These are phyloP conservation scores for Paramecium sexaurelia DNA, from an alignment of 73 alveolate species.

Conservation along the genomic window DNA sequence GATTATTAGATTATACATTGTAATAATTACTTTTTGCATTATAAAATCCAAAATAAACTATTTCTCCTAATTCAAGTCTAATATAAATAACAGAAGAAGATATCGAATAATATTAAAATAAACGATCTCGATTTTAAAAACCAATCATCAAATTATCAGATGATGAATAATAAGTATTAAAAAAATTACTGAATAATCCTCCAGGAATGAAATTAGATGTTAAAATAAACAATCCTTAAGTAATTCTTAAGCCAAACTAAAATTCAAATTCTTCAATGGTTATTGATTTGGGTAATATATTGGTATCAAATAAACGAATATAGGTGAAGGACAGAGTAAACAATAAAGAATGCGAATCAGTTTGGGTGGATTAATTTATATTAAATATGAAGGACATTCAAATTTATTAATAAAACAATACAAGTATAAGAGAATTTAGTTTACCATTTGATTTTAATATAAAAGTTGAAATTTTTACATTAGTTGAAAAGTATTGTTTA, in stretches of 20 bases:
- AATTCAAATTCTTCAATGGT: neutral
- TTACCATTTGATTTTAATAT: conserved; percentile 57
- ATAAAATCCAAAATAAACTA: neutral
- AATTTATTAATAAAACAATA: conserved; percentile 10
- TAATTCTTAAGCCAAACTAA: conserved; percentile 55
- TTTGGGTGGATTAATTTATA: conserved; percentile 44
- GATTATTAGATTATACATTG: conserved; percentile 57
- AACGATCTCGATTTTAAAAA: neutral
- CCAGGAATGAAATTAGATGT: conserved; percentile 35
- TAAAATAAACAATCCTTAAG: conserved; percentile 34
- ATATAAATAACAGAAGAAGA: neutral
- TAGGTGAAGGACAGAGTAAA: neutral
- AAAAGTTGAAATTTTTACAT: neutral
- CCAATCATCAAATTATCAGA: neutral
- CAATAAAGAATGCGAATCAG: neutral
- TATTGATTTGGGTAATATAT: conserved; percentile 55
- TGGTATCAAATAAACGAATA: conserved; percentile 19
- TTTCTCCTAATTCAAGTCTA: neutral
- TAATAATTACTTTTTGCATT: conserved; percentile 51
- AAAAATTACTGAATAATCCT: conserved; percentile 32
- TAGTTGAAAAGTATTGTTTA: conserved; percentile 10
- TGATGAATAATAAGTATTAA: neutral
- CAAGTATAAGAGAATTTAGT: conserved; percentile 44
- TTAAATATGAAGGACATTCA: conserved; percentile 29
- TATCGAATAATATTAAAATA: neutral